phyloP scores from a whole-genome alignment of 805 yeast genomes.

The Ogataea zsoltii region DNA sequence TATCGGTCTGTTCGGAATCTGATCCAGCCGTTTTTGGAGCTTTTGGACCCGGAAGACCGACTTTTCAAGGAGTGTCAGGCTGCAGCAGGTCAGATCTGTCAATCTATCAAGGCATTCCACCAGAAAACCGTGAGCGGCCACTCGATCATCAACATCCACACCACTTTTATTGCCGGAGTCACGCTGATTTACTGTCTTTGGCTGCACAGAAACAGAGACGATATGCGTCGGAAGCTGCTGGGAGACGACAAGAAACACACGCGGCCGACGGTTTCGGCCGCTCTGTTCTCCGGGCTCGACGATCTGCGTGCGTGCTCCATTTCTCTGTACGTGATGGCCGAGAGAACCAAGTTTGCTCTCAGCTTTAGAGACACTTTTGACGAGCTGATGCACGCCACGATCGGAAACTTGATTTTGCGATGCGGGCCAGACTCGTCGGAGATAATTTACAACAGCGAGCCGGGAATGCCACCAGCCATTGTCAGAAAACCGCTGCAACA shows the following conservation, averaged over 20 bases:
- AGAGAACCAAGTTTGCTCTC: conserved; percentile 60
- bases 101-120: conserved; percentile 60
- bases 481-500: conserved; percentile 45
- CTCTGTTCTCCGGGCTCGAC: conserved; percentile 55
- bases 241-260: conserved; percentile 64
- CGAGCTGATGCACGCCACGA: conserved; percentile 62
- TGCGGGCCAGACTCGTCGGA: conserved; percentile 66
- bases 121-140: conserved; percentile 63
- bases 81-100: conserved; percentile 71
- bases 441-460: conserved; percentile 43
- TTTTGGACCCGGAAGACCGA: conserved; percentile 59
- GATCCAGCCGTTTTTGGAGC: conserved; percentile 64
- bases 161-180: conserved; percentile 68
- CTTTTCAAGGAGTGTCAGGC: conserved; percentile 67
- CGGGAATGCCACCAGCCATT: conserved; percentile 63
- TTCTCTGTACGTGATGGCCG: conserved; percentile 65
- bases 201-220: conserved; percentile 63
- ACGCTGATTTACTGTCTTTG: conserved; percentile 67
- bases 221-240: conserved; percentile 50
- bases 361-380: conserved; percentile 69
- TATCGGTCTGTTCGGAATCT: conserved; percentile 59
- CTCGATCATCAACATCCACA: conserved; percentile 65
- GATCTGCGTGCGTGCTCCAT: conserved; percentile 67
- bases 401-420: conserved; percentile 59
- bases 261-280: conserved; percentile 56